These are phyloP conservation scores for Oryza glaberrima DNA, from an alignment of 176 grass and related monocot species.

Conservation along the genomic window DNA sequence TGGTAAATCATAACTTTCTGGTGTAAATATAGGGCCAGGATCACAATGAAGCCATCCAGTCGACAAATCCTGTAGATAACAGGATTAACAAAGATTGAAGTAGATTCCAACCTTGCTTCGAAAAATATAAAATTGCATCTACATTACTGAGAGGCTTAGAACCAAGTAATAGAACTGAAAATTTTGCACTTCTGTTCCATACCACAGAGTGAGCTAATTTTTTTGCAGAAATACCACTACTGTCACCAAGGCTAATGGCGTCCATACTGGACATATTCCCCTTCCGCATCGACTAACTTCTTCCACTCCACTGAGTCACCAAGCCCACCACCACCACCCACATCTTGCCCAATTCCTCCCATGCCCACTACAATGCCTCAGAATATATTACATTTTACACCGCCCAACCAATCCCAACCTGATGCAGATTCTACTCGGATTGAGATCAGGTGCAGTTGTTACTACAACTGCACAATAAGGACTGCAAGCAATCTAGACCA, in stretches of 20 bases:
- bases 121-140: neutral
- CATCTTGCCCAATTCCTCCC: neutral
- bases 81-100: constrained; percentile 23
- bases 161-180: neutral
- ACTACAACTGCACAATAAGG: too few species aligned
- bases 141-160: neutral
- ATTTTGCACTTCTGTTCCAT: neutral
- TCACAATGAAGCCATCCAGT: constrained; percentile 88
- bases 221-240: neutral
- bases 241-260: neutral
- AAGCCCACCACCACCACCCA: neutral
- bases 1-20: constrained; percentile 59
- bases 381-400: neutral
- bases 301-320: neutral
- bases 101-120: neutral
- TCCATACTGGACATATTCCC: neutral
- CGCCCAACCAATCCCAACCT: neutral
- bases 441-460: too few species aligned
- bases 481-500: too few species aligned
- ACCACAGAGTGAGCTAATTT: neutral
- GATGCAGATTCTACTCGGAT: neutral
- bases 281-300: neutral
- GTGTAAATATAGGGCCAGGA: constrained; percentile 76
- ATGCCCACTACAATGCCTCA: neutral
- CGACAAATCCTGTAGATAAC: constrained; percentile 61